phyloP scores from a whole-genome alignment of 2,329 filamentous ascomycete genomes.

The Zarea fungicola region DNA sequence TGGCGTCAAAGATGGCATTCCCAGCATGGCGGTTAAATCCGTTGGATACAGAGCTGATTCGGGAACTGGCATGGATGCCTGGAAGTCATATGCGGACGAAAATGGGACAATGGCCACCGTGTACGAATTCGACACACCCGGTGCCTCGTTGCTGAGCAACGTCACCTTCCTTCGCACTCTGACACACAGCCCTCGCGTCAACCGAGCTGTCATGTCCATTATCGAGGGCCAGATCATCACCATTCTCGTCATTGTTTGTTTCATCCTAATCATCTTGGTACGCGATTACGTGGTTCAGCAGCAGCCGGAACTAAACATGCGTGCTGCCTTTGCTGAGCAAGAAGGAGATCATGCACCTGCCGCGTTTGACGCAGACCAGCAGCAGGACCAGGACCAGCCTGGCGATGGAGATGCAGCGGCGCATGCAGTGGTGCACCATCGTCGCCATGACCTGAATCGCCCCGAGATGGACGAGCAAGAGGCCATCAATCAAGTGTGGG shows the following conservation, averaged over 20 bases:
- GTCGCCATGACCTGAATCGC: not conserved
- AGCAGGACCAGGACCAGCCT: not conserved
- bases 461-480: conserved; percentile 1
- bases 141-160: conserved; percentile 48
- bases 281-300: conserved; percentile 98
- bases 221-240: conserved; percentile 94
- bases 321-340: conserved; percentile 54
- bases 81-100: conserved; percentile 3
- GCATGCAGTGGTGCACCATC: not conserved
- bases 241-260: conserved; percentile 81
- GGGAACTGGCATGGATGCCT: conserved; percentile 1
- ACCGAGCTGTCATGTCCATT: conserved; percentile 73
- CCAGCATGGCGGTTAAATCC: conserved; percentile 3
- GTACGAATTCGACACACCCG: conserved; percentile 3
- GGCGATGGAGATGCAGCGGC: not conserved
- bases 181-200: conserved; percentile 66
- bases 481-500: not conserved
- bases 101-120: conserved; percentile 6
- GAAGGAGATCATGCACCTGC: conserved; percentile 15
- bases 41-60: not conserved
- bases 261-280: conserved; percentile 95
- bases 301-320: conserved; percentile 86
- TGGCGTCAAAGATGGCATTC: not conserved
- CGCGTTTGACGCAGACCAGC: conserved; percentile 17
- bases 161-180: conserved; percentile 53